Percentiles rank a stretch among this genome's conserved stretches.
phyloP scores from a whole-genome alignment of 495 filamentous ascomycete genomes.

The Aspergillus biplanus region DNA sequence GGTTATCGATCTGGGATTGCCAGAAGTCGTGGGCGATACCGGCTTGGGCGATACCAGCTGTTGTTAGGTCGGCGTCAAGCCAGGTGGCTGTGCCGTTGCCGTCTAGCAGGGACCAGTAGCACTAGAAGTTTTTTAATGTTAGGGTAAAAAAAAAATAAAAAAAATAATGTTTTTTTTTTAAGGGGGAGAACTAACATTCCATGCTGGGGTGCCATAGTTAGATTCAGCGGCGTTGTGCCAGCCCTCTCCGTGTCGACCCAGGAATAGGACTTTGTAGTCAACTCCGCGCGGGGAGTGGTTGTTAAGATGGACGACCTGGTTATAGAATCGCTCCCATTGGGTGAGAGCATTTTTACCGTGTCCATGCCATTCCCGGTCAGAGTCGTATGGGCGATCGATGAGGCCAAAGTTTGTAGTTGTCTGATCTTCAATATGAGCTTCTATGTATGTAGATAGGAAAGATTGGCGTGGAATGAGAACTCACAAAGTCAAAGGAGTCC shows the following conservation, averaged over 20 bases:
- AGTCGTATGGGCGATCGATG: slow-evolving; percentile 59
- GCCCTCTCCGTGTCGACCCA: slow-evolving; percentile 73
- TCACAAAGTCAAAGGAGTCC: slow-evolving; percentile 68
- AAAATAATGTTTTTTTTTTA: too few species aligned
- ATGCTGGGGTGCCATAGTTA: slow-evolving; percentile 68
- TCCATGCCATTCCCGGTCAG: slow-evolving; percentile 38
- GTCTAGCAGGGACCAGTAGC: slow-evolving; percentile 71
- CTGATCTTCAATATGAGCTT: slow-evolving; percentile 30
- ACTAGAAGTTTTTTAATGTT: slow-evolving; percentile 41
- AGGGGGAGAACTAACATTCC: slow-evolving; percentile 58
- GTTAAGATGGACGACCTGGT: slow-evolving; percentile 61
- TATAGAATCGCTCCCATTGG: slow-evolving; percentile 69
- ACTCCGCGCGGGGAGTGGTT: slow-evolving; percentile 43
- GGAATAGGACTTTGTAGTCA: slow-evolving; percentile 70
- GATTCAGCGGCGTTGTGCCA: slow-evolving; percentile 68
- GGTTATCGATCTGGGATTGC: slow-evolving; percentile 51
- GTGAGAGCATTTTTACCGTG: slow-evolving; percentile 46
- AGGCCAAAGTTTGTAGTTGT: slow-evolving; percentile 68
- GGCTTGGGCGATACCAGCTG: slow-evolving; percentile 64
- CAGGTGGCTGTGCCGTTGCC: slow-evolving; percentile 70
- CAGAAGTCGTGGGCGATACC: slow-evolving; percentile 65
- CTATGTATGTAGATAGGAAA: background rate
- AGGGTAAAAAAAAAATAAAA: background rate
- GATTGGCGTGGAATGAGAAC: slow-evolving; percentile 8
- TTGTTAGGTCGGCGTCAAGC: slow-evolving; percentile 71